Base-by-base conservation (phyloP, 2,329 filamentous ascomycete species). In the Colletotrichum scovillei region DNA sequence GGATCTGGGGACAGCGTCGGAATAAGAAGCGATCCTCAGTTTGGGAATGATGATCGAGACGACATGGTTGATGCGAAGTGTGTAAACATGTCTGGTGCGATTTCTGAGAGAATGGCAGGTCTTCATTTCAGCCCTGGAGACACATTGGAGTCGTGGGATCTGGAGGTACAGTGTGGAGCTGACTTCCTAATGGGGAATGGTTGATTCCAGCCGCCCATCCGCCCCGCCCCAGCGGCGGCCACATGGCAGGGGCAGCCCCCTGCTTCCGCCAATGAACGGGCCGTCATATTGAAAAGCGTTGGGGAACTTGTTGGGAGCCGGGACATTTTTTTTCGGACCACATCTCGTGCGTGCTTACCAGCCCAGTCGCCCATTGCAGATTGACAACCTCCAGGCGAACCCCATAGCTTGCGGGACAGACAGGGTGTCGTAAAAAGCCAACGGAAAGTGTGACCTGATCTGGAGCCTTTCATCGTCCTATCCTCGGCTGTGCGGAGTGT, bases 301-400 rank as follows among this genome's bases (percentile, higher is more conserved):
- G 71, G 71, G 70, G 60, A 70, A 70, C 55, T 73, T 73, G 71
- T 73, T 73, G 71, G 71, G 71, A 71, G 62, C 60, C 24, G 60
- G 71, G 71, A 38, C 60, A 26, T 71, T 35, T 64, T 66, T 57
- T 57, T 42, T 63, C 65, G 71, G 67, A 73, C 71, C 67, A 46
- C 71, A 66, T 65, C 62, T 70, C 46, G 59, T 71, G 67, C 60
- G 49, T 62, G 67, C 46, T 71, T 66, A 46, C 71, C 71, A 65
- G 67, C 70, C 71, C 67, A 65, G 71, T 73, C 53, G 65, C 65
- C 49, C 60, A 73, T 56, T 73, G 67, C 67, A 65, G 67, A 71
- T 73, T 73, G 56, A 71, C 67, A 73, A 73, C 70, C 67, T 55
- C 46, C 53, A 60, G 26, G 49, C 19, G 52, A 65, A 60, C 60